Conservation (phyloP, 2,329 filamentous ascomycete genomes). For the Arthrobotrys conoides region DNA sequence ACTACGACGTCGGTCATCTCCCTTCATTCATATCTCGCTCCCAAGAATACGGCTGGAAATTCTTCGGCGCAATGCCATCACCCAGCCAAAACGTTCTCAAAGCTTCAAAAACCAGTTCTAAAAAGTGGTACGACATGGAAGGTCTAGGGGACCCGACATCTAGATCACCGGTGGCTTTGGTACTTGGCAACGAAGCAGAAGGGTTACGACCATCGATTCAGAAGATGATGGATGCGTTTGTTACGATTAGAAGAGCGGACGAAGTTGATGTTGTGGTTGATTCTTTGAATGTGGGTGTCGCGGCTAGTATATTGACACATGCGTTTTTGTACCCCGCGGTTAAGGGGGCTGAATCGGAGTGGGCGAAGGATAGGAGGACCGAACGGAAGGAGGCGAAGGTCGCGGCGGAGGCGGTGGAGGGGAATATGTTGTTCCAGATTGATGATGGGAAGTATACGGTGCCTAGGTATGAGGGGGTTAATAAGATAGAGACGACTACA, state of each 20-base stretch:
- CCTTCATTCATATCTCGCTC: constrained; percentile 79
- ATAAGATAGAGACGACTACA: background rate
- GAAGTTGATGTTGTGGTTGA: constrained; percentile 76
- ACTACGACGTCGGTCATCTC: constrained; percentile 79
- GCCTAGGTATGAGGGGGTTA: constrained; percentile 40
- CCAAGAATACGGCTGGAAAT: constrained; percentile 80
- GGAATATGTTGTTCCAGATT: constrained; percentile 37
- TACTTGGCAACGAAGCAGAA: constrained; percentile 85
- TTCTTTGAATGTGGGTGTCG: constrained; percentile 93
- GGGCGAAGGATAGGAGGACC: constrained; percentile 20
- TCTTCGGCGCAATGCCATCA: constrained; percentile 80
- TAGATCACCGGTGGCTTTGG: constrained; percentile 79
- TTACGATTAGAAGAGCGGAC: constrained; percentile 75
- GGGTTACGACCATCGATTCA: constrained; percentile 78
- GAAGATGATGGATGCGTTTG: constrained; percentile 75
- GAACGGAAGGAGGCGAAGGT: background rate
- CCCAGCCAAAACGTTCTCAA: constrained; percentile 61
- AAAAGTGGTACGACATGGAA: constrained; percentile 69
- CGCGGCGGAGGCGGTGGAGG: background rate
- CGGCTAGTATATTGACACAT: constrained; percentile 81
- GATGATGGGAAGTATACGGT: constrained; percentile 51
- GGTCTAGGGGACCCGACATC: constrained; percentile 72
- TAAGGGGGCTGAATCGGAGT: constrained; percentile 6
- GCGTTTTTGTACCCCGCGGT: constrained; percentile 73
- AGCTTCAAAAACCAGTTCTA: constrained; percentile 64